Base-by-base conservation (phyloP, 768 basidiomycete genomes). In the Suillus subaureus region DNA sequence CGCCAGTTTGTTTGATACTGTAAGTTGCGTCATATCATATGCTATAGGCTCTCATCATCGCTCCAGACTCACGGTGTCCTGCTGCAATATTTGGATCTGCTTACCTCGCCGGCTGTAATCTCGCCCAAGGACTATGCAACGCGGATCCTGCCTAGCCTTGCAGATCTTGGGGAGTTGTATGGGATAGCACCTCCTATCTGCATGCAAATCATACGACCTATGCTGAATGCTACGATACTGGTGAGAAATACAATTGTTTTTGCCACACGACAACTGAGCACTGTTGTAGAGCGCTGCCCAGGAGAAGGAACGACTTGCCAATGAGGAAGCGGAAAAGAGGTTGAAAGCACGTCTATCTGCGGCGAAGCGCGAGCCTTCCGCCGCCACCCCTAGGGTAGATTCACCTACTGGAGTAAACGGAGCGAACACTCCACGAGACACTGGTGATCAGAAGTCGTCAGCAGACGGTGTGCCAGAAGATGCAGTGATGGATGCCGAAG, bases 151-250 rank as follows among this genome's bases (percentile, higher is more conserved):
- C 96, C 97, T 6, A 79, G 92, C 21, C 79, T 97, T 12, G 78
- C 80, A 2, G 90, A 93, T 35, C 84, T 99, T 11, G 89, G 89
- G 61, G 81, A 85, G 61, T 82, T 83, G 45, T 99, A 91, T 76
- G 92, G 91, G 8, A 87, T 99, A 54, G 87, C 89, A 65, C 87
- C 92, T 43, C 87, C 92, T 15, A 89, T 97, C 64, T 94, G 95
- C 62, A 97, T 99, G 93, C 94, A 96, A 73, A 90, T 99, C 64
- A 85, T 94, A 45, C 87, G 97, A 18, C 96, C 97, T 16, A 89
- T 91, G 62, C 80, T 93, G 52, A 87, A 92, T 68, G 79, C 79
- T 11, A 78, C 82, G 35, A 78, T 93, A 55, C 77, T 92, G 70
- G 90, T 90, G 73, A 64, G 84, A 79, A 1, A 51, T 40, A 37